These are phyloP conservation scores for Candida jianshihensis DNA, from an alignment of 805 yeast genomes.

Conservation along the genomic window DNA sequence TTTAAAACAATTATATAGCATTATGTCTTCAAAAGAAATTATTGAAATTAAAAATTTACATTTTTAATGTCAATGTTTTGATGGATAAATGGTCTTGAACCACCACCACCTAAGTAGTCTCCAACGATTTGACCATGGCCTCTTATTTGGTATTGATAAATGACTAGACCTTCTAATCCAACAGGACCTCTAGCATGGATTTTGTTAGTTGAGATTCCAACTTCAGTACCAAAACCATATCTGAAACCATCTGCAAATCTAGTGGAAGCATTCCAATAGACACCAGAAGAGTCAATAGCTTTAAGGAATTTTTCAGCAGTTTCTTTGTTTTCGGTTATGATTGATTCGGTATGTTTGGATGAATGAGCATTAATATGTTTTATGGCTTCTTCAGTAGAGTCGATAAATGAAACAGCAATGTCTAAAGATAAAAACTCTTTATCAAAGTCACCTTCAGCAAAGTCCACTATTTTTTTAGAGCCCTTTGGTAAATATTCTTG, in stretches of 20 bases:
- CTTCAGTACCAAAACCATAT: slow-evolving; percentile 98
- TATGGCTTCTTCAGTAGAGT: slow-evolving; percentile 64
- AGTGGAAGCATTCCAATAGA: slow-evolving; percentile 96
- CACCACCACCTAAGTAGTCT: slow-evolving; percentile 92
- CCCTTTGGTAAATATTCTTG: slow-evolving; percentile 21
- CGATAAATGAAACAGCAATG: slow-evolving; percentile 64
- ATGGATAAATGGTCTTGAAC: slow-evolving; percentile 70
- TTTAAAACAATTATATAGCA: too few relatives aligned
- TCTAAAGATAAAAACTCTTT: slow-evolving; percentile 81
- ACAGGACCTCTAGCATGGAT: slow-evolving; percentile 99
- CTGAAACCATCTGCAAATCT: slow-evolving; percentile 98
- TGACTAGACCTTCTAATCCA: slow-evolving; percentile 93
- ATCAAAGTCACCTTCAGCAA: slow-evolving; percentile 64
- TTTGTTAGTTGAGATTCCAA: slow-evolving; percentile 94
- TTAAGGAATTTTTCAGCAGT: slow-evolving; percentile 72
- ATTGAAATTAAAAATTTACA: slow-evolving; percentile 24
- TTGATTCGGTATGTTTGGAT: slow-evolving; percentile 93
- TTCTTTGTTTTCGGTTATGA: slow-evolving; percentile 67
- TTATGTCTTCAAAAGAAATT: too few relatives aligned
- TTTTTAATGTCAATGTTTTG: slow-evolving; percentile 42
- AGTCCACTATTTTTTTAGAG: slow-evolving; percentile 32
- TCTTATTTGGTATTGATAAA: slow-evolving; percentile 87
- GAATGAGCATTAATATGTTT: slow-evolving; percentile 84
- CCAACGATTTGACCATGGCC: slow-evolving; percentile 93
- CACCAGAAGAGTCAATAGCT: slow-evolving; percentile 92